phyloP scores from a whole-genome alignment of 352 stramenopile genomes.

The Phytopythium chamaehyphon region DNA sequence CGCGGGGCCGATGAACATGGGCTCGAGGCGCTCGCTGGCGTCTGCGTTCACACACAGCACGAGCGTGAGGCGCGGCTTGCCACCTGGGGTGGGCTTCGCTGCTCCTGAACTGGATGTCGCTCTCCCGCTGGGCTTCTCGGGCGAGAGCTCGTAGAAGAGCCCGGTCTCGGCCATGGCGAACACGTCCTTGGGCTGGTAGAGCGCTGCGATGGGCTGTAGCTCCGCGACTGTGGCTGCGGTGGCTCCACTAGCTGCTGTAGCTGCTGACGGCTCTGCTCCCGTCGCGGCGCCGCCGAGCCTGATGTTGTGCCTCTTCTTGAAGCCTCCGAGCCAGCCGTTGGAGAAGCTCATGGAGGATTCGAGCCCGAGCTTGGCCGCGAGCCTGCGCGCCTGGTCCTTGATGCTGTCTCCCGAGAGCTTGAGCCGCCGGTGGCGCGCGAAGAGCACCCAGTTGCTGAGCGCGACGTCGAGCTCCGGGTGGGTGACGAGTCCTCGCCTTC shows the following conservation, averaged over 20 bases:
- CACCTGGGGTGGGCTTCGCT: constrained; percentile 15
- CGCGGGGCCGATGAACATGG: constrained; percentile 41
- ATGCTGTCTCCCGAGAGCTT: constrained; percentile 62
- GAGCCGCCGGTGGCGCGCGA: constrained; percentile 33
- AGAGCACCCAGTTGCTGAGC: constrained; percentile 60
- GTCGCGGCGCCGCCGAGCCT: constrained; percentile 26
- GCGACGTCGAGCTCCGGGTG: constrained; percentile 56
- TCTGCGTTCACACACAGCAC: constrained; percentile 45
- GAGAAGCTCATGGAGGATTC: constrained; percentile 49
- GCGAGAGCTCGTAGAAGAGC: constrained; percentile 45
- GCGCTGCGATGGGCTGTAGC: constrained; percentile 28
- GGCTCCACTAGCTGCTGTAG: no score
- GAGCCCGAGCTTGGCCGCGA: constrained; percentile 38
- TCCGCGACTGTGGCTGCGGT: constrained; percentile 12
- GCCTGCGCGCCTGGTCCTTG: constrained; percentile 43
- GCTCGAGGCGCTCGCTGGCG: constrained; percentile 46
- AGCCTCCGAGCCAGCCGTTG: constrained; percentile 59
- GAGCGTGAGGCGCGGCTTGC: constrained; percentile 21
- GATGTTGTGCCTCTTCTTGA: constrained; percentile 66
- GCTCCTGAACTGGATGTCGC: constrained; percentile 19
- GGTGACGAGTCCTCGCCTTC: constrained; percentile 38
- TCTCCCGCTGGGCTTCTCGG: constrained; percentile 26
- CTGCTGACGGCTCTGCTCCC: no score
- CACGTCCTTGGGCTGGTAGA: constrained; percentile 45
- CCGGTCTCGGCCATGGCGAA: constrained; percentile 56